Evolutionary conservation across 192 early-diverging fungal species (phyloP).

Genomic region (Umbelopsis vinacea): DNA sequence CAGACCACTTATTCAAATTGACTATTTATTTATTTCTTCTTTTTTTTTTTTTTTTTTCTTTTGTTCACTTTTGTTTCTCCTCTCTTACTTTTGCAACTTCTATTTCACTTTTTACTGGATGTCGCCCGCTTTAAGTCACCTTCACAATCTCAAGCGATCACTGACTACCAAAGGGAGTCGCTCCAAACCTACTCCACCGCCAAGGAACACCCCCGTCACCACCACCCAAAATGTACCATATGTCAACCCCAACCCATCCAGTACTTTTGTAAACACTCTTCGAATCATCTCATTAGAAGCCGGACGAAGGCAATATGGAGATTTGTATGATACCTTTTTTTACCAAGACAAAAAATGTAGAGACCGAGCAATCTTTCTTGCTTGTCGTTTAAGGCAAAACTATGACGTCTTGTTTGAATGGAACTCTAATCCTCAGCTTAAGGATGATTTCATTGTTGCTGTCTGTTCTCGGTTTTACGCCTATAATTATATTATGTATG

Average conservation of each 20-base stretch:
- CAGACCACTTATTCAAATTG: background rate
- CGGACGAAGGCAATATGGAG: constrained; percentile 24
- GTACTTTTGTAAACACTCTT: constrained; percentile 34
- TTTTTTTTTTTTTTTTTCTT: constrained; percentile 8
- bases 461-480: constrained; percentile 38
- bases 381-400: constrained; percentile 34
- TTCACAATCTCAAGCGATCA: constrained; percentile 6
- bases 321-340: constrained; percentile 39
- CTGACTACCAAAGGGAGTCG: constrained; percentile 7
- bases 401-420: constrained; percentile 18
- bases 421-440: background rate
- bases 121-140: background rate
- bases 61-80: background rate
- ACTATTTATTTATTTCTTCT: constrained; percentile 2
- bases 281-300: constrained; percentile 29
- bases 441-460: constrained; percentile 29
- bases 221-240: constrained; percentile 13
- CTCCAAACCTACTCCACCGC: background rate
- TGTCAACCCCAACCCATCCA: constrained; percentile 14
- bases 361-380: constrained; percentile 39
- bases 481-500: constrained; percentile 36
- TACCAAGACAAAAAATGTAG: constrained; percentile 44
- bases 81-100: background rate
- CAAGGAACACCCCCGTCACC: background rate
- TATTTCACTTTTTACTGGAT: background rate